Conservation (phyloP, 2,329 filamentous ascomycete species). For the Nemania diffusa region DNA sequence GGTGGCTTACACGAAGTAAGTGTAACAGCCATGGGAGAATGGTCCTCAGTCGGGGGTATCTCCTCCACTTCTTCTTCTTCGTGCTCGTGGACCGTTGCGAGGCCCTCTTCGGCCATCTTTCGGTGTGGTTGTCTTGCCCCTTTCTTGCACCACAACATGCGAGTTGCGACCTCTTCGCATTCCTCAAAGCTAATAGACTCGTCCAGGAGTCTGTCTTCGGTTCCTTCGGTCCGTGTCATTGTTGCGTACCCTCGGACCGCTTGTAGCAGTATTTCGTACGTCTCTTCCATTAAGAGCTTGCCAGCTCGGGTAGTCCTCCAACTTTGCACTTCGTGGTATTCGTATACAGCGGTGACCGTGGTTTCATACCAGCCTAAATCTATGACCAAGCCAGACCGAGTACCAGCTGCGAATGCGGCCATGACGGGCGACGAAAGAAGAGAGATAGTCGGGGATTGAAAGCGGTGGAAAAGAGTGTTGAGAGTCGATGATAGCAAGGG, state of each 20-base stretch:
- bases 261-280: conserved; percentile 71
- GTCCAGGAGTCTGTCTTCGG: conserved; percentile 47
- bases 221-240: conserved; percentile 40
- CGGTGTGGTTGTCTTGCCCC: conserved; percentile 46
- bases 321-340: conserved; percentile 83
- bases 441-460: conserved; percentile 82
- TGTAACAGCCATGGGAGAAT: conserved; percentile 55
- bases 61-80: conserved; percentile 62
- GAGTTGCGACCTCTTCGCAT: conserved; percentile 80
- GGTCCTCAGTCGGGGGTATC: conserved; percentile 47
- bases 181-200: conserved; percentile 74
- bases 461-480: conserved; percentile 81
- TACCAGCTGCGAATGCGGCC: conserved; percentile 78
- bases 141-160: conserved; percentile 80
- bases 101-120: conserved; percentile 48
- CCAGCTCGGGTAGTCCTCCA: conserved; percentile 79
- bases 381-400: conserved; percentile 86
- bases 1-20: conserved; percentile 61
- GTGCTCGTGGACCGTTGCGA: conserved; percentile 67
- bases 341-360: conserved; percentile 84
- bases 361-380: conserved; percentile 96
- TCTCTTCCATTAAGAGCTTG: conserved; percentile 74
- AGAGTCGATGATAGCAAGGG: conserved; percentile 80
- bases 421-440: conserved; percentile 82
- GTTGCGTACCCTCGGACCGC: conserved; percentile 48